These are phyloP conservation scores for Sergeia podlipaevii DNA, from an alignment of 208 protist species.

Conservation along the genomic window DNA sequence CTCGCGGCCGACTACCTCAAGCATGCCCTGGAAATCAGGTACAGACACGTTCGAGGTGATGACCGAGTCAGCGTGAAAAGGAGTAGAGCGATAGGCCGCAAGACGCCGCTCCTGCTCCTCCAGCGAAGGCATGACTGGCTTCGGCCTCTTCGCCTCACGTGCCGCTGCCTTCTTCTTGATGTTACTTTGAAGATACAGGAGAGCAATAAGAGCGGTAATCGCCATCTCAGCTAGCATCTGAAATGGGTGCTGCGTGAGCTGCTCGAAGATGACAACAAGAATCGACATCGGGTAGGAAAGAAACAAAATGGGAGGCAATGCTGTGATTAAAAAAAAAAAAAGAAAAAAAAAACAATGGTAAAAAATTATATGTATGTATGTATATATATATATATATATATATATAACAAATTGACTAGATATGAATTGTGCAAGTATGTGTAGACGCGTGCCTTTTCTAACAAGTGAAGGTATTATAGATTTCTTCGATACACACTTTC, in stretches of 20 bases:
- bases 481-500: too few relatives aligned
- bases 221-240: conserved; percentile 60
- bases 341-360: not conserved
- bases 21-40: conserved; percentile 34
- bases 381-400: too few relatives aligned
- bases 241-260: conserved; percentile 54
- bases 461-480: too few relatives aligned
- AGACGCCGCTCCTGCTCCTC: conserved; percentile 81
- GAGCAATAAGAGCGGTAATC: conserved; percentile 3
- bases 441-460: too few relatives aligned
- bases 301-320: not conserved
- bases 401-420: too few relatives aligned
- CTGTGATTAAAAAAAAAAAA: not conserved
- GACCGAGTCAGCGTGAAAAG: conserved; percentile 41
- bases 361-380: too few relatives aligned
- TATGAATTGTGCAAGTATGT: too few relatives aligned
- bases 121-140: conserved; percentile 45
- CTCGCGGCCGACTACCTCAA: conserved; percentile 41
- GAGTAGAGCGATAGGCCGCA: conserved; percentile 49
- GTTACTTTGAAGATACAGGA: conserved; percentile 4
- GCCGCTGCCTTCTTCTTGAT: conserved; percentile 1
- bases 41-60: conserved; percentile 40
- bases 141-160: not conserved
- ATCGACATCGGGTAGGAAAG: not conserved
- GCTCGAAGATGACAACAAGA: conserved; percentile 2